Evolutionary conservation across 352 stramenopile genomes (phyloP), one percentile per base, ranked within the genome.

Genomic region (Aphanomyces stellatus): DNA sequence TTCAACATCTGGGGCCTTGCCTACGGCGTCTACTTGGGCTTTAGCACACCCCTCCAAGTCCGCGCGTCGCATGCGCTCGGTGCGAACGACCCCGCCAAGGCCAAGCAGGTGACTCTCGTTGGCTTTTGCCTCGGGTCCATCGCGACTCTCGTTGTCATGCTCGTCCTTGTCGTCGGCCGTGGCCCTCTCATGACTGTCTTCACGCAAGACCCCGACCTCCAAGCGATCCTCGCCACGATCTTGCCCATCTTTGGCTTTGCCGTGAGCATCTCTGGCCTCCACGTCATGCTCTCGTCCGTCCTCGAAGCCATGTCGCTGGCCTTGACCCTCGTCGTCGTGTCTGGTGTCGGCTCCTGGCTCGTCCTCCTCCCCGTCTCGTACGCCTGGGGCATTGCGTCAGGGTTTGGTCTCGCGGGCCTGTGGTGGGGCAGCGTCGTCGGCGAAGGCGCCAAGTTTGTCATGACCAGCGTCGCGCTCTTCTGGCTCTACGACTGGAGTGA

Each of bases 1-100:
- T 91, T 87, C 68, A 90, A 86, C 63, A 71, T 93, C 34, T 93
- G 85, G 82, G 80, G 80, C 0, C 76, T 93, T 33, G 79, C 90
- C 61, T 93, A 88, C 27, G 82, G 76, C 10, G 69, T 93, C n/a
- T 93, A 88, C 62, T 88, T 81, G 78, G 85, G 85, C 53, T 90
- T 93, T 69, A 83, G 81, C 25, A 72, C 88, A 22, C 81, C 85
- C 6, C 89, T 79, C 11, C 85, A 93, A 77, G 85, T 93, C 65
- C 79, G 82, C 13, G 73, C 74, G 0, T 80, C 85, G 33, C 89
- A 91, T 51, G 88, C 85, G 28, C 69, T 93, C 0, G 82, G 85
- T 4, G 81, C 81, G 0, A 88, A 90, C 53, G 73, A 79, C 0
- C 84, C 84, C 0, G 71, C 67, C 42, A 69, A 75, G 7, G 81